Base-by-base conservation (phyloP, 1,139 yeast species). In the Suhomyces maxii region DNA sequence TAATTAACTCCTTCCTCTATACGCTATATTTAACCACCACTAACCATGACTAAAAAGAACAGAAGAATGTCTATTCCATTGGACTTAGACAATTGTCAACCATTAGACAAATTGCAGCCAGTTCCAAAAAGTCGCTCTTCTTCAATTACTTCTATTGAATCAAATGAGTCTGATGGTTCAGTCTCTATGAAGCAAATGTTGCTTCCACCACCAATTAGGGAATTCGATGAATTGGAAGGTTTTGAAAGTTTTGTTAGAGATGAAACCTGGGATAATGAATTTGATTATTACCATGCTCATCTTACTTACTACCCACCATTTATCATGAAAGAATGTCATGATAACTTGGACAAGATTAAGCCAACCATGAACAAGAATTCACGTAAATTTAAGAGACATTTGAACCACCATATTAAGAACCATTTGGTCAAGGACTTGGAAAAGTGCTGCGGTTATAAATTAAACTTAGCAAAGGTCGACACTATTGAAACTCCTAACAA, bases 251-350 rank as follows among this genome's bases (percentile, higher is more conserved):
- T 73, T 63, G 72, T 86, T 50, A 76, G 83, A 58, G 89, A 84
- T 58, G 90, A 84, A 60, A 81, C 87, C 10, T 84, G 88, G 80
- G 91, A 85, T 63, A 83, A 85, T 50, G 90, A 84, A 50, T 83
- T 78, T 59, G 87, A 82, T 59, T 79, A 82, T 58, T 71, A 83
- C 57, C 87, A 84, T 61, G 88, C 88, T 42, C 83, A 79, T 54
- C 71, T 84, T 53, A 73, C 73, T 43, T 86, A 86, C 64, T 76
- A 80, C 57, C 93, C 93, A 26, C 91, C 91, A 42, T 86, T 86
- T 60, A 80, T 86, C 41, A 58, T 85, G 65, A 78, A 79, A 55
- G 86, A 81, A 54, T 78, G 85, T 52, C 88, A 83, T 55, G 80
- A 84, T 49, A 83, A 85, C 61, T 79, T 83, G 48, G 93, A 86